These are phyloP conservation scores for Globisporangium ultimum DNA, from an alignment of 352 stramenopile genomes.

Conservation along the genomic window DNA sequence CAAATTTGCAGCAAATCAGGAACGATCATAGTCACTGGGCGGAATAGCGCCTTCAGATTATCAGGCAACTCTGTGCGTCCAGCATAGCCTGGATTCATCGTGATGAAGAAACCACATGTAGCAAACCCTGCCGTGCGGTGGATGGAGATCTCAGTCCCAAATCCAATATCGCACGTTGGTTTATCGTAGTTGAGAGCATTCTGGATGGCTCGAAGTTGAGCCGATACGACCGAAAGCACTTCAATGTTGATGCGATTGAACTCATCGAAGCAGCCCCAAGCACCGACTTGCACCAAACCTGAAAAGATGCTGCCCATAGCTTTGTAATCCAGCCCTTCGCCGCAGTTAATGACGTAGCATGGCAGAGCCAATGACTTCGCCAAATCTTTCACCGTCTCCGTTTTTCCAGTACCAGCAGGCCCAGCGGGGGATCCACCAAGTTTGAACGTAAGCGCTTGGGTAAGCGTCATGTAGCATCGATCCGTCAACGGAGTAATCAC, in stretches of 20 bases:
- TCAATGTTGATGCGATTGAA: constrained; percentile 90
- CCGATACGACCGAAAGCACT: constrained; percentile 82
- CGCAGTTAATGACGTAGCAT: constrained; percentile 92
- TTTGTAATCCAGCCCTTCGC: constrained; percentile 92
- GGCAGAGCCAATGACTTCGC: constrained; percentile 90
- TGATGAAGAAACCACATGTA: constrained; percentile 94
- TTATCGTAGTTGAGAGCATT: constrained; percentile 92
- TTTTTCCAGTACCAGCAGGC: constrained; percentile 91
- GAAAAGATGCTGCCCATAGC: constrained; percentile 91
- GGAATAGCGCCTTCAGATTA: constrained; percentile 92
- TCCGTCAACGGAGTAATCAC: constrained; percentile 93
- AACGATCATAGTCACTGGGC: constrained; percentile 93
- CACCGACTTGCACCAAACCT: constrained; percentile 84
- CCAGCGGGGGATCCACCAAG: constrained; percentile 87
- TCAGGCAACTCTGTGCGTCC: constrained; percentile 90
- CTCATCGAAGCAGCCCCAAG: constrained; percentile 86
- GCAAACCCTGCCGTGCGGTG: constrained; percentile 91
- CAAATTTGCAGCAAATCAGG: constrained; percentile 91
- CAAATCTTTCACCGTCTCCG: constrained; percentile 92
- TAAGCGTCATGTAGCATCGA: constrained; percentile 94
- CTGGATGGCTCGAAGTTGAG: constrained; percentile 90
- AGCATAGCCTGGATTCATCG: constrained; percentile 93
- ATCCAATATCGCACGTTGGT: constrained; percentile 89
- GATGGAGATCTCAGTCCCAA: constrained; percentile 89
- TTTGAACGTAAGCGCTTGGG: constrained; percentile 92